These are phyloP conservation scores for Neoscytalidium dimidiatum DNA, from an alignment of 2,329 filamentous ascomycete genomes.

Conservation along the genomic window DNA sequence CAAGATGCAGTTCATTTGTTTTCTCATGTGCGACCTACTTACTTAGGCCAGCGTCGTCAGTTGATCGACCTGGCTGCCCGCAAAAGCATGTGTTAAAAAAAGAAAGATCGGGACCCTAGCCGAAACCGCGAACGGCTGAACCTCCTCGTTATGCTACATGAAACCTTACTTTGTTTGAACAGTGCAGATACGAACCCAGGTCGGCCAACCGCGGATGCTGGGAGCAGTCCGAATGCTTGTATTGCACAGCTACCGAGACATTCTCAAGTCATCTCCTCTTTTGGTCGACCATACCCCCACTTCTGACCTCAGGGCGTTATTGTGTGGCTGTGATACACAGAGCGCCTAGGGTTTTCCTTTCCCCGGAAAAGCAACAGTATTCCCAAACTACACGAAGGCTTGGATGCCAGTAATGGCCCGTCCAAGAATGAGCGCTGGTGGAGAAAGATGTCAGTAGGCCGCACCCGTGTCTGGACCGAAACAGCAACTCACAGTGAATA, in stretches of 20 bases:
- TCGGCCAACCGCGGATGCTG: slow-evolving; percentile 5
- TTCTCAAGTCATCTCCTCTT: neutral
- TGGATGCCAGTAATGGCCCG: slow-evolving; percentile 67
- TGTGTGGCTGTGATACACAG: slow-evolving; percentile 2
- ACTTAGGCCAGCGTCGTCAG: neutral
- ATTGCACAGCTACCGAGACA: slow-evolving; percentile 13
- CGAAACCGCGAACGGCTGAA: slow-evolving; percentile 5
- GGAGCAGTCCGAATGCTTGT: neutral
- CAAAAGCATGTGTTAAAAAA: slow-evolving; percentile 11
- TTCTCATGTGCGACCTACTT: slow-evolving; percentile 7
- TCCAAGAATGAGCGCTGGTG: slow-evolving; percentile 50
- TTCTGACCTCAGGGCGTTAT: neutral
- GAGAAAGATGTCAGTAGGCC: neutral
- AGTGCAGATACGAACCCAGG: slow-evolving; percentile 8
- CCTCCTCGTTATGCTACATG: slow-evolving; percentile 4
- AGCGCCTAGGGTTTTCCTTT: neutral
- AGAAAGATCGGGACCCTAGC: neutral
- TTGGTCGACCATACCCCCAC: neutral
- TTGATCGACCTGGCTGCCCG: neutral
- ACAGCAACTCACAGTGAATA: slow-evolving; percentile 76
- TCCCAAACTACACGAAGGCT: slow-evolving; percentile 65
- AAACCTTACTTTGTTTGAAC: slow-evolving; percentile 12
- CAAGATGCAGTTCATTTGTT: neutral
- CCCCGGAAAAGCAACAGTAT: slow-evolving; percentile 5
- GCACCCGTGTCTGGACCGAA: neutral